Conservation (phyloP, 129 eudicot genomes). For the Lactuca sativa region DNA sequence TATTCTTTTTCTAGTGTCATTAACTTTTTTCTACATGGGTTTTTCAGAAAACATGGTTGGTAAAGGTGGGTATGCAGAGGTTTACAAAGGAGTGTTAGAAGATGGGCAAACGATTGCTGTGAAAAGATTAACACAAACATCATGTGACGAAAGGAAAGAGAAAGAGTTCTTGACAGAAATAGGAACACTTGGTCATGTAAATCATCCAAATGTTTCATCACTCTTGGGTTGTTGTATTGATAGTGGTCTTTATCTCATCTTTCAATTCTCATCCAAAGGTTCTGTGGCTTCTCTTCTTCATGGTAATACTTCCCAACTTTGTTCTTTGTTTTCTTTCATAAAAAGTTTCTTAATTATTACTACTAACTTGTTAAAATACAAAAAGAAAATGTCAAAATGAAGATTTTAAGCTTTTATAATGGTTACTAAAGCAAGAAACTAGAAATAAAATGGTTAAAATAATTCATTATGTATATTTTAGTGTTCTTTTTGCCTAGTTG, state of each 20-base stretch:
- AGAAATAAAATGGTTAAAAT: neutral
- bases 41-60: constrained; percentile 85
- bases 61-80: constrained; percentile 98
- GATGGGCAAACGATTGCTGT: constrained; percentile 90
- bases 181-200: constrained; percentile 92
- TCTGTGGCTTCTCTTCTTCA: constrained; percentile 98
- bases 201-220: constrained; percentile 85
- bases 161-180: constrained; percentile 93
- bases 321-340: constrained; percentile 5
- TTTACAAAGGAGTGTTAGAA: constrained; percentile 76
- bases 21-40: constrained; percentile 23
- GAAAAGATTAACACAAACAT: constrained; percentile 61
- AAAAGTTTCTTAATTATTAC: neutral
- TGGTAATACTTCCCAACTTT: constrained; percentile 46
- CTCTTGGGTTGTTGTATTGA: constrained; percentile 94
- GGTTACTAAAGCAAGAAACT: neutral
- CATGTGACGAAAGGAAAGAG: constrained; percentile 88
- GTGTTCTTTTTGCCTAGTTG: neutral
- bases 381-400: neutral
- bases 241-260: constrained; percentile 89
- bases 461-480: neutral
- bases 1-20: constrained; percentile 7
- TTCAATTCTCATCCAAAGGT: constrained; percentile 88
- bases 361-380: neutral
- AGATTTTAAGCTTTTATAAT: neutral